These are phyloP conservation scores for Cryptococcus hybrid DNA, from an alignment of 1,284 basidiomycete genomes.

Conservation along the genomic window DNA sequence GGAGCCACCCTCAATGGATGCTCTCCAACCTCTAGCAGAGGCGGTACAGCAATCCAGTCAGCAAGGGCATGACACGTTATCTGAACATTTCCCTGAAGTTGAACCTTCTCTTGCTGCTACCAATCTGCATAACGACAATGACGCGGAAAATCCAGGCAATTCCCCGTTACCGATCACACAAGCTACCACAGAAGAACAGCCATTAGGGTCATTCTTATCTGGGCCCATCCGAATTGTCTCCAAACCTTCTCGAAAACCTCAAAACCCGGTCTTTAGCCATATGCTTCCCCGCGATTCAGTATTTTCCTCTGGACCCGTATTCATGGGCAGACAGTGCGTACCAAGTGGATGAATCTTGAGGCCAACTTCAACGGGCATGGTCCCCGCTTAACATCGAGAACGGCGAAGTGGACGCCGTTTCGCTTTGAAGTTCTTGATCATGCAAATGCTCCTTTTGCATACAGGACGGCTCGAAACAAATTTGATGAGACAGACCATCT, in stretches of 20 bases:
- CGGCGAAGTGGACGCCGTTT: constrained; percentile 45
- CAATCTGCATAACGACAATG: neutral
- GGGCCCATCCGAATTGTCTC: constrained; percentile 91
- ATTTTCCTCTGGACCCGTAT: constrained; percentile 97
- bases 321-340: constrained; percentile 94
- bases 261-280: constrained; percentile 88
- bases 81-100: constrained; percentile 1
- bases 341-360: constrained; percentile 87
- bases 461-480: constrained; percentile 2
- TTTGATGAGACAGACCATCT: constrained; percentile 55
- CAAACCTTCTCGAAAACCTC: constrained; percentile 95
- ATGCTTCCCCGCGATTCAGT: constrained; percentile 82
- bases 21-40: constrained; percentile 12
- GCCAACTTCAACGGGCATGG: constrained; percentile 48
- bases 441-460: constrained; percentile 10
- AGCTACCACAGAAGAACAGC: neutral
- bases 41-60: constrained; percentile 5
- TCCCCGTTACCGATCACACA: neutral
- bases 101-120: neutral
- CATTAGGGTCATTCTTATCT: constrained; percentile 71
- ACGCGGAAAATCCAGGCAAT: neutral
- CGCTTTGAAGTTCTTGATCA: constrained; percentile 33
- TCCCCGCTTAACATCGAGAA: constrained; percentile 41
- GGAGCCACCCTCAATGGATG: constrained; percentile 7
- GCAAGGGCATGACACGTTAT: neutral